Evolutionary conservation across 1,284 basidiomycete species (phyloP), one percentile per base, ranked within the genome.

Genomic region (Cryptococcus maquisensis): DNA sequence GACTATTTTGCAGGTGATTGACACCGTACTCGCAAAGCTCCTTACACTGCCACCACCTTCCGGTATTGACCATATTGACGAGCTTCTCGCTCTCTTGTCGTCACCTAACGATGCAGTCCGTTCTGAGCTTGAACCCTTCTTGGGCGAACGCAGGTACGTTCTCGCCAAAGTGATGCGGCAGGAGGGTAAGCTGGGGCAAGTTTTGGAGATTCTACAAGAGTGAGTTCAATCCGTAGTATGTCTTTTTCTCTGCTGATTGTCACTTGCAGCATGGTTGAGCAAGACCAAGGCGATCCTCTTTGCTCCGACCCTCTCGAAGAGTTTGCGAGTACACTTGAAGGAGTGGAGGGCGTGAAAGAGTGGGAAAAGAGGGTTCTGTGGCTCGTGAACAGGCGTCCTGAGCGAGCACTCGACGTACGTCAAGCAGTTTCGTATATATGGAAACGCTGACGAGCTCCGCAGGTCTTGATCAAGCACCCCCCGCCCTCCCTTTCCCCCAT

Each of bases 1-100:
- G n/a, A 43, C 49, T 49, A 20, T 43, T 23, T 18, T 38, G 18
- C 62, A 88, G 85, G 81, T 87, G 38, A 83, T 94, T 23, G 91
- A 94, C 64, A 93, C 90, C 0, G 84, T 87, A 0, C 81, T 94
- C 0, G 85, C 83, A 16, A 87, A 87, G 66, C 77, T 94, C 8
- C 83, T 86, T 24, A 83, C 86, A 0, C 79, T 83, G 54, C 20
- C 23, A 12, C 20, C 16, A 8, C 18, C 18, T 24, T 16, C 18
- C 23, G 18, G 18, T 12, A 76, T 79, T n/a, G 81, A 82, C 40
- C 83, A 83, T 55, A 82, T 81, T 1, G 72, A 81, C 13, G 86
- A 88, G 47, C 78, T 91, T 15, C 80, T 83, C 35, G 76, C 79
- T 2, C 77, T 91, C 3, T 74, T 92, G 5, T 79, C 82, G 32